Evolutionary conservation across 1,139 yeast species (phyloP).

Genomic region (Kodamaea anthophila): DNA sequence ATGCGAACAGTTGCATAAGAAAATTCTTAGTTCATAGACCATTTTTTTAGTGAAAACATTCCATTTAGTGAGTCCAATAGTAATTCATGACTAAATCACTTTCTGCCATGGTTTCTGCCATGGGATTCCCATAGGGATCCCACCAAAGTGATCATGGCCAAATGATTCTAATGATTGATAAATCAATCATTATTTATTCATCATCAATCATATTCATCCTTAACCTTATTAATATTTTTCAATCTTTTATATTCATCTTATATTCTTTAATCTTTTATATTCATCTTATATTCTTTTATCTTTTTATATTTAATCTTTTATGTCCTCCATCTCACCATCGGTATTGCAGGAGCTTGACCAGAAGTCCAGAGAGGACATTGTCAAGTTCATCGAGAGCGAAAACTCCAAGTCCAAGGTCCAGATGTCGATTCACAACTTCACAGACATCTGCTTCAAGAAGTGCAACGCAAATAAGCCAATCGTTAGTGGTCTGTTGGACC

Average conservation of each 20-base stretch:
- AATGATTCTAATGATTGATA: no score
- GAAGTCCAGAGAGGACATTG: conserved; percentile 63
- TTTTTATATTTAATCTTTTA: conserved; percentile 13
- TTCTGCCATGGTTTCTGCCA: no score
- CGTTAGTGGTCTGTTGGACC: conserved; percentile 45
- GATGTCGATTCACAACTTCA: conserved; percentile 76
- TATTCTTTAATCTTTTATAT: conserved; percentile 31
- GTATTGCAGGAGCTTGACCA: conserved; percentile 66
- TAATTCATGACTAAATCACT: no score
- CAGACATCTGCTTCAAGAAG: conserved; percentile 86
- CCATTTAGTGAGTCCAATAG: no score
- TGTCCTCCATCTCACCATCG: conserved; percentile 57
- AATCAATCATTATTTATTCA: no score
- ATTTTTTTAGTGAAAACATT: no score
- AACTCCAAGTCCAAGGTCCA: conserved; percentile 86
- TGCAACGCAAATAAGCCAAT: conserved; percentile 55
- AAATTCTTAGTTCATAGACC: no score
- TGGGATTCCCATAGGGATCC: no score
- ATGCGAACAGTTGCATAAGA: no score
- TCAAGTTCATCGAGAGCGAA: conserved; percentile 73
- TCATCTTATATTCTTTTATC: conserved; percentile 15
- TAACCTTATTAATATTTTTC: background rate
- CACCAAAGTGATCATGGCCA: no score
- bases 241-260: conserved; percentile 13
- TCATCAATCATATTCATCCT: no score